Percentiles rank a stretch among this genome's conserved stretches.
phyloP scores from a whole-genome alignment of 345 rosid species.

The Garcia nutans region DNA sequence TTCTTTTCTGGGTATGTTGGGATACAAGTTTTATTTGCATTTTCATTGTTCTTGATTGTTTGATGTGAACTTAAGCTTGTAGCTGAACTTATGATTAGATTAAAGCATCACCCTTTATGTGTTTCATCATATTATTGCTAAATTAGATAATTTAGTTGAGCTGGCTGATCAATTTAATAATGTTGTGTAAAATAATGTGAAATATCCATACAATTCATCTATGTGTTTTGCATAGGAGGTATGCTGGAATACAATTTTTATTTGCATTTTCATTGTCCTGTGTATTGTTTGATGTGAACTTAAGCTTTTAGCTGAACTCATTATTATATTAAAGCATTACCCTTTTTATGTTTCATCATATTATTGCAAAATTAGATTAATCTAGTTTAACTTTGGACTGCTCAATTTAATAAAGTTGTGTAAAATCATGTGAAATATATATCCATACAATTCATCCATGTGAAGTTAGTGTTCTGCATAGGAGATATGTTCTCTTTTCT shows the following conservation, averaged over 20 bases:
- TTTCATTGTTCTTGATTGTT: no score
- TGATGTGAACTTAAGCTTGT: no score
- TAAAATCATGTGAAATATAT: neutral
- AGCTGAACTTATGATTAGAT: no score
- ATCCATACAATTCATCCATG: neutral
- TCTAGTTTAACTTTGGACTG: neutral
- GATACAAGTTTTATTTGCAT: no score
- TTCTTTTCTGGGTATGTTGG: slow-evolving; percentile 2
- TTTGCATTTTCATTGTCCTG: neutral
- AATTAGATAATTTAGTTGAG: no score
- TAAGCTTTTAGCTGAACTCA: neutral
- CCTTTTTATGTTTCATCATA: neutral
- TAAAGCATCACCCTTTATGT: no score
- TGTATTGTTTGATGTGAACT: neutral
- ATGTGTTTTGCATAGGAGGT: no score
- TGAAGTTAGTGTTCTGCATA: neutral
- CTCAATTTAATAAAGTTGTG: neutral
- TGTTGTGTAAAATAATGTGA: no score
- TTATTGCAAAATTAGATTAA: neutral
- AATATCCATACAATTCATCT: no score
- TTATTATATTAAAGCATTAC: neutral
- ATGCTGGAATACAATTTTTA: neutral
- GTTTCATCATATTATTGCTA: no score
- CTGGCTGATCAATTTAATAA: no score
- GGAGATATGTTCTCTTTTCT: neutral